A percentile compares a stretch with the other conserved stretches of the same genome.
Evolutionary conservation across 2,329 filamentous ascomycete genomes (phyloP).

Genomic region (Colletotrichum endophyticum): DNA sequence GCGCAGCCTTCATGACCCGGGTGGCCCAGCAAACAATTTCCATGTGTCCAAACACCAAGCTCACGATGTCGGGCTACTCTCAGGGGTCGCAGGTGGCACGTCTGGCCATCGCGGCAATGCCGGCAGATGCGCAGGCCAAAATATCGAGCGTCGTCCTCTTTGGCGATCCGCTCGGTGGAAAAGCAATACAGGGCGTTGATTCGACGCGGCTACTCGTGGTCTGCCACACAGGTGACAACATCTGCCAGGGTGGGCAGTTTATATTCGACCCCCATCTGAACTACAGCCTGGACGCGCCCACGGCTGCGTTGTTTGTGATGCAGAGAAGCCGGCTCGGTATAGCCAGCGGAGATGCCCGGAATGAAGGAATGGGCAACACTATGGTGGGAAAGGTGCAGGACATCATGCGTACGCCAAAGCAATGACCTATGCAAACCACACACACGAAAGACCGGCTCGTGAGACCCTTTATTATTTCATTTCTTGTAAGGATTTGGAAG

Average conservation of each 20-base stretch:
- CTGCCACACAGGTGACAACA: constrained; percentile 32
- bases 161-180: constrained; percentile 29
- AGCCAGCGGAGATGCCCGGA: constrained; percentile 26
- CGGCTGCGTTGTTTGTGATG: constrained; percentile 24
- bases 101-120: constrained; percentile 28
- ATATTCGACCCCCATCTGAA: constrained; percentile 17
- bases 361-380: constrained; percentile 25
- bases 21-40: constrained; percentile 31
- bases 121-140: constrained; percentile 13
- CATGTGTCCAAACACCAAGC: constrained; percentile 26
- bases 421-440: not conserved
- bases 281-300: constrained; percentile 21
- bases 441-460: not conserved
- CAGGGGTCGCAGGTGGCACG: constrained; percentile 31
- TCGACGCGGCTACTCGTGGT: constrained; percentile 23
- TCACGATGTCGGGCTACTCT: constrained; percentile 32
- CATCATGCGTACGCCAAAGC: not conserved
- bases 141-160: constrained; percentile 35
- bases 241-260: constrained; percentile 26
- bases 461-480: not conserved
- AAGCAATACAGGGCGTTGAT: constrained; percentile 26
- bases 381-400: constrained; percentile 21
- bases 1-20: constrained; percentile 35
- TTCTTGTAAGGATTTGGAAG: not conserved
- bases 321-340: constrained; percentile 27